Evolutionary conservation across 1,284 basidiomycete species (phyloP), one percentile per base, ranked within the genome.

Genomic region (Meira miltonrushii): DNA sequence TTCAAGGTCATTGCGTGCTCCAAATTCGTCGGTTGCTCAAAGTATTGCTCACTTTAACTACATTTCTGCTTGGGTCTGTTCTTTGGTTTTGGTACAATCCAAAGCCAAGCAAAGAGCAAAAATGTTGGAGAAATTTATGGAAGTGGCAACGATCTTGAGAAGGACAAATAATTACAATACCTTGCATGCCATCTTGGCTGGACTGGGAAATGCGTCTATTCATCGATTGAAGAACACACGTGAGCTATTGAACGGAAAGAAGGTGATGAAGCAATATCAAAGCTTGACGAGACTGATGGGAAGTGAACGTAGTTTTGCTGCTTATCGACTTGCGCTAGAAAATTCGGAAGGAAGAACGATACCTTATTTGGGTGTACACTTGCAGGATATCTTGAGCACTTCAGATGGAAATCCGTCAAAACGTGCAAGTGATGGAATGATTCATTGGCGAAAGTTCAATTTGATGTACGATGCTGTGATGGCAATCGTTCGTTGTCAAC

Each of bases 1-100:
- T 1, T 61, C 66, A 5, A 55, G 66, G 44, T 58, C 66, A 11
- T 58, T 64, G 17, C 65, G 72, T 21, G 54, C 25, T 13, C 41
- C 59, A 6, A 62, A 67, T 23, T 70, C 70, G 0, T 67, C 71
- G 1, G 71, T 72, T 7, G 54, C 71, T n/a, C 60, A 63, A 9
- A 67, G 63, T 28, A 74, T 74, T 37, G 67, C 64, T 15, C 72
- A 74, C 60, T 74, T 74, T 55, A 74, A 74, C 58, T 74, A 74
- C 61, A 62, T 72, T 49, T 71, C 69, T 17, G 62, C 61, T 51
- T 74, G 72, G 72, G 69, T 74, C 2, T 71, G 67, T 49, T 66
- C 69, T 15, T 71, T 74, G 68, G 71, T 74, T 55, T 60, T 74
- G 37, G 66, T 65, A 17, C 70, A 74, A 57, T 54, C 58, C 25